Conservation (phyloP, 768 basidiomycete species). For the Mycena kentingensis region DNA sequence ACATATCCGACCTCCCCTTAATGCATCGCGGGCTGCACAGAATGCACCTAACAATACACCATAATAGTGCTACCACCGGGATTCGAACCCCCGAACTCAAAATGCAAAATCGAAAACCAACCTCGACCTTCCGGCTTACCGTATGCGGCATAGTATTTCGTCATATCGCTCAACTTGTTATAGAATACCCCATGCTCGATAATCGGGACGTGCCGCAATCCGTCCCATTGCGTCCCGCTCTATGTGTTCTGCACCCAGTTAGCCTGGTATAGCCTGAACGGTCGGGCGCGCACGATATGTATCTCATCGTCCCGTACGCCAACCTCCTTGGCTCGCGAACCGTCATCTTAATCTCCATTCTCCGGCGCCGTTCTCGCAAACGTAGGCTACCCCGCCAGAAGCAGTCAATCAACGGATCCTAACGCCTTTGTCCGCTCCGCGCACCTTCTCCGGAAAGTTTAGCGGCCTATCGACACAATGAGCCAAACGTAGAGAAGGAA, state of each 20-base stretch:
- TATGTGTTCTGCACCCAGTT: slow-evolving; percentile 13
- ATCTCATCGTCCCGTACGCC: slow-evolving; percentile 20
- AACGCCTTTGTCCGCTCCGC: not conserved
- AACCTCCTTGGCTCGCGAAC: slow-evolving; percentile 14
- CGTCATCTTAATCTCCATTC: slow-evolving; percentile 47
- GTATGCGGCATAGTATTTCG: no score
- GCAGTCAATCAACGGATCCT: not conserved
- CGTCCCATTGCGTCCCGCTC: slow-evolving; percentile 51
- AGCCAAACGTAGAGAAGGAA: not conserved
- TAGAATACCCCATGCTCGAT: slow-evolving; percentile 57
- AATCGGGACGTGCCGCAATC: slow-evolving; percentile 60
- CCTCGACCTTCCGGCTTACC: no score
- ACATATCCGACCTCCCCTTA: no score
- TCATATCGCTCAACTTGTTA: slow-evolving; percentile 53
- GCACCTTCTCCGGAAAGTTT: slow-evolving; percentile 69
- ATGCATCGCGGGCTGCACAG: no score
- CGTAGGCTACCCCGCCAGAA: slow-evolving; percentile 47
- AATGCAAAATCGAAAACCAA: no score
- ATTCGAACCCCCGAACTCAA: no score
- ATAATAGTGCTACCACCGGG: no score
- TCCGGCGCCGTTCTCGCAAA: slow-evolving; percentile 58
- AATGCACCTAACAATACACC: no score
- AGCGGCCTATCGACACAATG: slow-evolving; percentile 49
- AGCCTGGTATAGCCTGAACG: not conserved
- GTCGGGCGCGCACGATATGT: slow-evolving; percentile 5